Conservation (phyloP, 371 early-diverging fungal species). For the Batrachochytrium dendrobatidis region DNA sequence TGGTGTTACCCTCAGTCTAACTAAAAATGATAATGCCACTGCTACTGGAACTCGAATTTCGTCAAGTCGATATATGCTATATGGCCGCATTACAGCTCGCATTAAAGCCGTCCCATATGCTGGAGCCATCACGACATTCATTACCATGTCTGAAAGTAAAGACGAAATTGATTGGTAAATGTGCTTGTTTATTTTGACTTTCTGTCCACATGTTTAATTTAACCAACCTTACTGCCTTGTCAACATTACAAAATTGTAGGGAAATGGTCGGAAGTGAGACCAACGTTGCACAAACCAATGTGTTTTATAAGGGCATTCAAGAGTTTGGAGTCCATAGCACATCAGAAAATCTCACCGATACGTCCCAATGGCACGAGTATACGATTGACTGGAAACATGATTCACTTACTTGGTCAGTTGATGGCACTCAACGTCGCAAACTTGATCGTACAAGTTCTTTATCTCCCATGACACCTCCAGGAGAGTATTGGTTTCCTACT, state of each 20-base stretch:
- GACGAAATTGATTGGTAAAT: slow-evolving; percentile 39
- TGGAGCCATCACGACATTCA: slow-evolving; percentile 32
- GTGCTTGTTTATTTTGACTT: too few relatives aligned
- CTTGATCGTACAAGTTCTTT: neutral
- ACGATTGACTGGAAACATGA: slow-evolving; percentile 20
- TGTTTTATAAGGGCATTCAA: slow-evolving; percentile 20
- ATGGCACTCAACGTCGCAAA: slow-evolving; percentile 10
- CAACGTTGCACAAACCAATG: slow-evolving; percentile 20
- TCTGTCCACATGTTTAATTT: too few relatives aligned
- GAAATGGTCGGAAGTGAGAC: slow-evolving; percentile 19
- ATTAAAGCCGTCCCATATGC: slow-evolving; percentile 6
- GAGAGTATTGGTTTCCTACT: slow-evolving; percentile 10
- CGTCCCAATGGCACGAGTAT: slow-evolving; percentile 3
- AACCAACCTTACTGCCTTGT: too few relatives aligned
- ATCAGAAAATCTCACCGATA: slow-evolving; percentile 1
- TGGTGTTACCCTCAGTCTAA: neutral
- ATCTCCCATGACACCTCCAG: slow-evolving; percentile 1
- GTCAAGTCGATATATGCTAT: slow-evolving; percentile 7
- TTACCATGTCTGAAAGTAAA: slow-evolving; percentile 27
- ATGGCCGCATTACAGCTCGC: slow-evolving; percentile 9
- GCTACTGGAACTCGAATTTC: slow-evolving; percentile 4
- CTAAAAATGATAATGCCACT: slow-evolving; percentile 4
- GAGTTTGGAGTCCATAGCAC: slow-evolving; percentile 12
- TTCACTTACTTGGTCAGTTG: neutral
- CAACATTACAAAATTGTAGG: too few relatives aligned